phyloP scores from a whole-genome alignment of 2,329 filamentous ascomycete genomes.

The Penicillium sclerotigenum region DNA sequence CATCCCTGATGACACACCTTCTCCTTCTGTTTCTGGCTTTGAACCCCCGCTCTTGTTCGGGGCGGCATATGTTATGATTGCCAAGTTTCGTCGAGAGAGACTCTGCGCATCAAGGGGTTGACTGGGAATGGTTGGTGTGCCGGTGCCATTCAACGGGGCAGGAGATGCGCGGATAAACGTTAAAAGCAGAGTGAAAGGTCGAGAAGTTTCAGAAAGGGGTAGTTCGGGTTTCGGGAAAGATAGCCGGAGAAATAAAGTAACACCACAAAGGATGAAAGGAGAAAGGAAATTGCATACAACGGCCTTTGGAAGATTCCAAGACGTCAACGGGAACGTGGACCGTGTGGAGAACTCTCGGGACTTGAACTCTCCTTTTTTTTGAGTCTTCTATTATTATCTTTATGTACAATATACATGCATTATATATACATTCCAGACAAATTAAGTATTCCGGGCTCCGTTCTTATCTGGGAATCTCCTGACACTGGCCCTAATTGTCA shows the following conservation, averaged over 20 bases:
- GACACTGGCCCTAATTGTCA: background rate
- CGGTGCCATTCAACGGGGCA: conserved; percentile 22
- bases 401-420: background rate
- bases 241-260: background rate
- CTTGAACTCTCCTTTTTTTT: conserved; percentile 13
- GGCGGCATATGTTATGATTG: conserved; percentile 44
- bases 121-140: conserved; percentile 12
- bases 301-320: conserved; percentile 6
- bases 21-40: conserved; percentile 58
- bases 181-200: conserved; percentile 2
- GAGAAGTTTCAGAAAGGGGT: background rate
- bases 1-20: conserved; percentile 45
- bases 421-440: background rate
- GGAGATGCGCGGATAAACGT: background rate
- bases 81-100: conserved; percentile 21
- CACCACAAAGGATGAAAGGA: background rate
- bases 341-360: conserved; percentile 20
- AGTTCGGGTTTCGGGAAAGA: background rate
- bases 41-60: conserved; percentile 50
- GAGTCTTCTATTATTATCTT: conserved; percentile 3
- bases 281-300: conserved; percentile 12
- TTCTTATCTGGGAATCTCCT: background rate
- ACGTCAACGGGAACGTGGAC: conserved; percentile 27
- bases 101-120: conserved; percentile 18
- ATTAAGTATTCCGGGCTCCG: background rate